Base-by-base conservation (phyloP, 176 grass and related monocot species). In the Aegilops tauschii region DNA sequence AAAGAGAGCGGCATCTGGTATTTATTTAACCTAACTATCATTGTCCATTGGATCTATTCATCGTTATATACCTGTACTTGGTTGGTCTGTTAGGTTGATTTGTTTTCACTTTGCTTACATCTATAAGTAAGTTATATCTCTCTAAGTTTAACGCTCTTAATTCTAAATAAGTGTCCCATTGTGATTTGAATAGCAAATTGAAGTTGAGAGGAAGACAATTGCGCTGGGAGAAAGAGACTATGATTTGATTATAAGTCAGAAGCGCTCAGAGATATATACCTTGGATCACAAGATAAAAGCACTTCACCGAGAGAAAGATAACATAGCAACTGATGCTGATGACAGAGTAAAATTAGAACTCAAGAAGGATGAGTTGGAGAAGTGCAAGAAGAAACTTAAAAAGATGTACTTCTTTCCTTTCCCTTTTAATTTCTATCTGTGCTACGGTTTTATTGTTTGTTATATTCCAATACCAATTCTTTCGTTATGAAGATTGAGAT, bases 241-340 rank as follows among this genome's bases (percentile, higher is more conserved):
- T 84, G 96, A 95, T 58, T 83, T 82, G 28, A 92, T 80, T 69
- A 91, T 98, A 87, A 84, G 45, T 80, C 80, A 92, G 67, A 98
- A 95, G 69, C 82, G 86, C 40, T 89, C 90, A 78, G 93, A 95
- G 29, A 89, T 95, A 59, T 95, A 84, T 77, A 83, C 78, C 50
- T 87, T 98, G 93, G 93, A 98, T 20, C 93, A 92, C 66, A 92
- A 92, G 86, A 91, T 98, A 50, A 98, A 86, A 89, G 21, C 86
- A 83, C 85, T 98, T 76, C 84, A 92, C 31, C 78, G 93, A 54
- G 90, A 98, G 54, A 93, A 95, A 80, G 91, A 95, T 78, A 73
- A 36, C 69, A 87, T 98, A 52, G 80, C 80, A 62, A 90, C 86
- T 90, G 88, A 95, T 80, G 85, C 93, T 64, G 91, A 86, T 59